phyloP scores from a whole-genome alignment of 805 yeast species.

The Hanseniaspora jakobsenii region DNA sequence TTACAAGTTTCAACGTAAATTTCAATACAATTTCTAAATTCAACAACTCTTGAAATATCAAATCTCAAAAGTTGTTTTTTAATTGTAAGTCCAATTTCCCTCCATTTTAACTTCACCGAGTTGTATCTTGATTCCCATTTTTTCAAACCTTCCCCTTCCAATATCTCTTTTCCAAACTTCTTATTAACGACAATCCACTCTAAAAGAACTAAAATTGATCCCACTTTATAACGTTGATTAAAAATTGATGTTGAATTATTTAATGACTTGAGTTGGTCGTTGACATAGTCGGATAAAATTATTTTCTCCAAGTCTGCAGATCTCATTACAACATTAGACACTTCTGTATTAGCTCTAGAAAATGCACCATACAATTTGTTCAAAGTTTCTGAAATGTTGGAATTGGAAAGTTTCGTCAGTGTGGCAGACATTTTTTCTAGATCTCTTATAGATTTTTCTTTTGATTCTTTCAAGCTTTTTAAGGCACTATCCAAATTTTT shows the following conservation, averaged over 20 bases:
- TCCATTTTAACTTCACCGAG: conserved; percentile 47
- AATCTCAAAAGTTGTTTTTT: conserved; percentile 54
- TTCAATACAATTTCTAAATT: conserved; percentile 80
- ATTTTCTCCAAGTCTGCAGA: conserved; percentile 74
- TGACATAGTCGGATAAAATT: conserved; percentile 75
- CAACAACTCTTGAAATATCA: conserved; percentile 65
- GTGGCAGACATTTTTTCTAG: conserved; percentile 54
- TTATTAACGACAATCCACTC: conserved; percentile 38
- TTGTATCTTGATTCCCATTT: conserved; percentile 42
- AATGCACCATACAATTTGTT: conserved; percentile 57
- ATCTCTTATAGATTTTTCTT: conserved; percentile 58
- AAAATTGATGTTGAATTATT: conserved; percentile 64
- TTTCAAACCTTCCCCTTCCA: conserved; percentile 47
- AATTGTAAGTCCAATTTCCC: conserved; percentile 52
- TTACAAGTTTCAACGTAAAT: conserved; percentile 80
- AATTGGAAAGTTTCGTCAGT: conserved; percentile 49
- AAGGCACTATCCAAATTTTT: conserved; percentile 56
- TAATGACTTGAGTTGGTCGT: conserved; percentile 70
- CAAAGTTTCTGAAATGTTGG: conserved; percentile 61
- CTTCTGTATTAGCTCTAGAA: conserved; percentile 55
- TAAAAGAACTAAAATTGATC: conserved; percentile 36
- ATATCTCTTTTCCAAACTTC: conserved; percentile 48
- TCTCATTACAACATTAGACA: conserved; percentile 64
- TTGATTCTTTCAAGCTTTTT: conserved; percentile 60
- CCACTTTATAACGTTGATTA: conserved; percentile 55